Evolutionary conservation across 768 basidiomycete genomes (phyloP).

Genomic region (Candolleomyces eurysporus): DNA sequence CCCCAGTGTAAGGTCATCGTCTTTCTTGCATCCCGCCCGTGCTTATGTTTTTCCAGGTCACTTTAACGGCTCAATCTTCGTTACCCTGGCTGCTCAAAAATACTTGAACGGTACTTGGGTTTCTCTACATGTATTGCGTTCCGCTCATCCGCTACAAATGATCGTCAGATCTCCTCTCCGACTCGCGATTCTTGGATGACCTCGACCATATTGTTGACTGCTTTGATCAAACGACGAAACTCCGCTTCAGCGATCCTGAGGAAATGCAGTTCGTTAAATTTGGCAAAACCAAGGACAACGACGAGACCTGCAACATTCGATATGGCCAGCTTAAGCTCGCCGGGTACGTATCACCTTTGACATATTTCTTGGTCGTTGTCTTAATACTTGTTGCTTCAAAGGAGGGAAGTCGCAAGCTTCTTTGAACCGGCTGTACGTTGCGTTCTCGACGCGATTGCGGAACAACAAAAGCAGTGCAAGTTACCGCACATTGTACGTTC

Average conservation of each 20-base stretch:
- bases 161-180: background rate
- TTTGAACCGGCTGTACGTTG: conserved; percentile 25
- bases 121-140: background rate
- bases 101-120: conserved; percentile 32
- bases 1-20: background rate
- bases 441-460: conserved; percentile 18
- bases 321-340: conserved; percentile 46
- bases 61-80: conserved; percentile 42
- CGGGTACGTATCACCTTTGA: conserved; percentile 20
- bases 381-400: background rate
- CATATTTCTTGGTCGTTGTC: background rate
- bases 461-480: conserved; percentile 5
- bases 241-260: conserved; percentile 31
- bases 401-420: conserved; percentile 21
- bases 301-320: conserved; percentile 34
- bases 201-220: conserved; percentile 35
- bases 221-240: conserved; percentile 47
- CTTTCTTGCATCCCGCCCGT: background rate
- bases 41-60: conserved; percentile 25
- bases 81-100: conserved; percentile 33
- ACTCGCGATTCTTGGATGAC: conserved; percentile 11
- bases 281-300: conserved; percentile 39
- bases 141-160: background rate
- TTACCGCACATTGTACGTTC: conserved; percentile 28
- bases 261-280: conserved; percentile 45